Evolutionary conservation across 495 filamentous ascomycete genomes (phyloP).

Genomic region (Aspergillus conjunctus): DNA sequence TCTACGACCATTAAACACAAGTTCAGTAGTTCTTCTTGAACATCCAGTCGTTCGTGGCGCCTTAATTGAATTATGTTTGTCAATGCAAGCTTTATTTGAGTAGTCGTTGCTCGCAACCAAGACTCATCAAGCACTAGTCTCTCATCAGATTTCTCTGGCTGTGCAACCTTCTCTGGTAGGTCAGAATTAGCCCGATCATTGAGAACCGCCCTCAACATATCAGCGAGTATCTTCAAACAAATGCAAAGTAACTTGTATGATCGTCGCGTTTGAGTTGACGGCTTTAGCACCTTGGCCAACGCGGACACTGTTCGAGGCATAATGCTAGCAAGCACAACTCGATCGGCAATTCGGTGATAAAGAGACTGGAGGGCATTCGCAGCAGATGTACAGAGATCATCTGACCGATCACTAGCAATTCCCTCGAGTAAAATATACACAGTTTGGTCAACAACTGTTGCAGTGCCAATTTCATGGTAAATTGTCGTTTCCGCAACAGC

Average conservation of each 20-base stretch:
- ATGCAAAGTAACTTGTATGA: slow-evolving; percentile 64
- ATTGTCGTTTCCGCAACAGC: slow-evolving; percentile 59
- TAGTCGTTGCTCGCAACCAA: slow-evolving; percentile 81
- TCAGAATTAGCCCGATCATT: slow-evolving; percentile 52
- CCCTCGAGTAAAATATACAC: slow-evolving; percentile 80
- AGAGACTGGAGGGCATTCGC: slow-evolving; percentile 64
- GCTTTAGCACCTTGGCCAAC: slow-evolving; percentile 72
- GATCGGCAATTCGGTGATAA: slow-evolving; percentile 63
- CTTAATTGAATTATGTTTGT: slow-evolving; percentile 76
- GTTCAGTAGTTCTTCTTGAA: slow-evolving; percentile 65
- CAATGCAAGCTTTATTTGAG: slow-evolving; percentile 83
- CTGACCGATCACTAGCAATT: slow-evolving; percentile 58
- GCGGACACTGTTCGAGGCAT: slow-evolving; percentile 87
- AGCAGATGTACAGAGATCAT: slow-evolving; percentile 67
- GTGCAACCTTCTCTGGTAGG: slow-evolving; percentile 19
- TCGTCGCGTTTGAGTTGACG: slow-evolving; percentile 62
- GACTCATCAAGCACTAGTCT: slow-evolving; percentile 50
- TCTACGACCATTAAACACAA: slow-evolving; percentile 76
- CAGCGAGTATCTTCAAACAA: slow-evolving; percentile 60
- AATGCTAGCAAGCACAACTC: slow-evolving; percentile 74
- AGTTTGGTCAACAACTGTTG: slow-evolving; percentile 77
- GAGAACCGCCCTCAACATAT: slow-evolving; percentile 64
- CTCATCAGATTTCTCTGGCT: slow-evolving; percentile 38
- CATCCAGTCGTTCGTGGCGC: slow-evolving; percentile 70
- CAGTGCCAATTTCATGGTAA: slow-evolving; percentile 51